Base-by-base conservation (phyloP, 805 yeast genomes). In the Cyberlindnera sargentensis region DNA sequence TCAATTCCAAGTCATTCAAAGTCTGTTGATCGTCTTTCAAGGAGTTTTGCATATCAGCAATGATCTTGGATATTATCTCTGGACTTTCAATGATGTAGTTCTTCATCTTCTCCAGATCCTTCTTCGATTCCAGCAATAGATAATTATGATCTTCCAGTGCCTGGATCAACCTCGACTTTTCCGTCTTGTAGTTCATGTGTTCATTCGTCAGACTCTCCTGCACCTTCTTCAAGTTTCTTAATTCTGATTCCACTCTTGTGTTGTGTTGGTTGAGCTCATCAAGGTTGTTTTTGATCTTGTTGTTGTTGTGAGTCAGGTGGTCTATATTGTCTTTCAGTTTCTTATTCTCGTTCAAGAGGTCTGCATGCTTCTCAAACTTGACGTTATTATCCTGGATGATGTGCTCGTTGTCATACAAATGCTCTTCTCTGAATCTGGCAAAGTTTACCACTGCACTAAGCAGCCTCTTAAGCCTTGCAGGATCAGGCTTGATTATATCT, bases 381-480 rank as follows among this genome's bases (percentile, higher is more conserved):
- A 67, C 57, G 41, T 80, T 84, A 47, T 80, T 75, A 37, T 70
- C 67, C 6, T 71, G 65, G 28, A 82, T 76, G 26, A 84, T 65
- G 26, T 74, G 75, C 47, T 81, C 87, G 55, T 84, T 80, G 51
- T 83, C 89, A 25, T 69, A 72, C 59, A 81, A 74, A 46, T 84
- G 80, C 50, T 81, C 87, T 52, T 86, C 95, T 51, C 95, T 72
- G 56, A 84, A 88, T 44, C 91, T 67, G 1, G 95, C 95, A 68
- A 78, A 89, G 59, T 89, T 89, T 24, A 88, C 84, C 40, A 88
- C 79, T 1, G 93, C 93, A 58, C 95, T 86, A 27, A 88, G 62
- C 23, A 87, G 70, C 38, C 91, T 66, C 48, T 79, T 67, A 1
- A 78, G 70, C 45, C 95, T 68, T 33, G 60, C 63, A 0, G 84